Evolutionary conservation across 305 asterid species (phyloP), one percentile per base, ranked within the genome.

Genomic region (Fraxinus sp.): DNA sequence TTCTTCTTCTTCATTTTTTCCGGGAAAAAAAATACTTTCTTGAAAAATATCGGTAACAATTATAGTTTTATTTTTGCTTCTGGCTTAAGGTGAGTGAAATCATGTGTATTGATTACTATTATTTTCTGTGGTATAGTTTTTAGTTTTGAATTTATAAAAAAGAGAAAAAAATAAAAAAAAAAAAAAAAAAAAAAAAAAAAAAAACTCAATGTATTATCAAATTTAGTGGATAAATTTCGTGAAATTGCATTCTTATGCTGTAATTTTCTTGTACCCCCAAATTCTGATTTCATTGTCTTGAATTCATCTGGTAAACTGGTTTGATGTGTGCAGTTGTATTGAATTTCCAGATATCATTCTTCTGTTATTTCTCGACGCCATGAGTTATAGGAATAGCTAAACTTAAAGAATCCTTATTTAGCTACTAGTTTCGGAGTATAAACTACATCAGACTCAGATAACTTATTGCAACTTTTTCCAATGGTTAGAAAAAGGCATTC

Each of bases 401-500:
- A 41, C 20, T 64, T 3, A 28, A 20, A 68, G 81, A 3, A 39
- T 55, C 46, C 7, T 22, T 77, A 37, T n/a, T 66, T 75, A 16
- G 24, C 55, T 14, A 5, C 22, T 77, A 80, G 71, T 68, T 78
- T 74, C 62, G 57, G 82, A 66, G 62, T 11, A 52, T 32, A 24
- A 33, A 77, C 10, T 39, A 80, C 41, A 32, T 22, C 43, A 81
- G 79, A 57, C 62, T 64, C 52, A 32, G 49, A 11, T 30, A n/a
- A 22, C 70, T 77, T 76, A 32, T 82, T 13, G 33, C 26, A 26
- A 70, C 3, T 86, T 39, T 52, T 84, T 80, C 77, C 83, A 30
- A 66, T 66, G 79, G 8, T 85, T 62, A 90, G 93, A 81, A 75
- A 83, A 81, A 91, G 90, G 64, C 97, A 97, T 83, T 86, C 96